Base-by-base conservation (phyloP, 495 filamentous ascomycete genomes). In the Annulohypoxylon bovei region DNA sequence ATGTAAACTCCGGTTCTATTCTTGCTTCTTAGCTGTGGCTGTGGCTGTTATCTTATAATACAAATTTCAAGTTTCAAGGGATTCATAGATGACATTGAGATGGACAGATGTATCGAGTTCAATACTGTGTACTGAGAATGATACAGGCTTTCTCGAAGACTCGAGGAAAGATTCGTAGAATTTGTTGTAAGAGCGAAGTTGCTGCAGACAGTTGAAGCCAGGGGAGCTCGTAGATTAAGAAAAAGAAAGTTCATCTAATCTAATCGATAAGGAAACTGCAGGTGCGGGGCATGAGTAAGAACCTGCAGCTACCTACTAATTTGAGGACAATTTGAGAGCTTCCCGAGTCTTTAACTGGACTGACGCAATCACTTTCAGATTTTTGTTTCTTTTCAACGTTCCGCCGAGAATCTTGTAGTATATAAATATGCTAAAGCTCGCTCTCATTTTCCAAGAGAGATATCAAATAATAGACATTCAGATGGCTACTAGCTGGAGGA, bases 211-310 rank as follows among this genome's bases (percentile, higher is more conserved):
- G n/a, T n/a, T n/a, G n/a, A n/a, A n/a, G n/a, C n/a, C n/a, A n/a
- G n/a, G n/a, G n/a, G n/a, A n/a, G n/a, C n/a, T n/a, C n/a, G n/a
- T n/a, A n/a, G n/a, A n/a, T n/a, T n/a, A n/a, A n/a, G n/a, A n/a
- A n/a, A n/a, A 22, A 22, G 7, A 27, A 1, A n/a, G 16, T 23
- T 25, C 40, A 44, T 58, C 33, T 33, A 32, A 60, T 60, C 56
- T 49, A 64, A 64, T 64, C 61, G 67, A 70, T 70, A 70, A 70
- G 49, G 25, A 11, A 56, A 22, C 28, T 56, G 50, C 42, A 50
- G 56, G 56, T 56, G 50, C 42, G 56, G 56, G 56, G 62, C 59
- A 65, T 71, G 12, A 71, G 56, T 71, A 66, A 71, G 68, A 37
- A 11, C 28, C 55, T n/a, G n/a, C n/a, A n/a, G n/a, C n/a, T n/a